Evolutionary conservation across 345 rosid genomes (phyloP), one percentile per base, ranked within the genome.

Genomic region (Eutrema yunnanense): DNA sequence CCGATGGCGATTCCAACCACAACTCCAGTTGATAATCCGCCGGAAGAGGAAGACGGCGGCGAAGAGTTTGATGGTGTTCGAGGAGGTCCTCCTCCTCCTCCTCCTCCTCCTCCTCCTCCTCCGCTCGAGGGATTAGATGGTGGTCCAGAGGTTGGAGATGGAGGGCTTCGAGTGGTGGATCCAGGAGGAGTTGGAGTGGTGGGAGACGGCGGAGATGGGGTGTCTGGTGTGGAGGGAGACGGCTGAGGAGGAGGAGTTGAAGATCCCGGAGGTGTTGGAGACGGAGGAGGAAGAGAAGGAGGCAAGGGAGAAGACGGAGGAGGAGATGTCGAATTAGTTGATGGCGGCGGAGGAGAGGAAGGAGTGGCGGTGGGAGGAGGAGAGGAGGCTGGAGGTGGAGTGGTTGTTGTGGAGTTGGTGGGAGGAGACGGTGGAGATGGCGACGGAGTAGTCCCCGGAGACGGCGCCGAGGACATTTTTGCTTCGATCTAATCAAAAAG

Each of bases 1-100:
- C 79, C 96, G 10, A 90, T 71, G 16, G 87, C 93, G 14, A 88
- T 63, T 32, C 91, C 96, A 38, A 84, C 93, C 33, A 88, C 87
- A 13, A 86, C 65, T 62, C 87, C 91, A 7, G 88, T 84, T 32
- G 91, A 82, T 38, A 82, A 14, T 19, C 65, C 78, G 29, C 1
- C 36, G 12, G 82, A 19, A 9, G 70, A 43, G 12, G 83, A 37
- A 9, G 88, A 22, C 12, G 87, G 36, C 3, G 83, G 33, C 16
- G 81, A 26, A 2, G 83, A 51, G 29, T 19, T 5, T 43, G 80
- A 67, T 61, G 83, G 65, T 30, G 44, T 69, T 3, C 76, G 70
- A 2, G 86, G 78, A 49, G 66, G 12, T 38, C 59, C 57, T 27
- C 59, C 65, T 3, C 49, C 73, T 8, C 58, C 32, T 0, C 59